These are phyloP conservation scores for Calonectria leucothoes DNA, from an alignment of 2,329 filamentous ascomycete species.

Conservation along the genomic window DNA sequence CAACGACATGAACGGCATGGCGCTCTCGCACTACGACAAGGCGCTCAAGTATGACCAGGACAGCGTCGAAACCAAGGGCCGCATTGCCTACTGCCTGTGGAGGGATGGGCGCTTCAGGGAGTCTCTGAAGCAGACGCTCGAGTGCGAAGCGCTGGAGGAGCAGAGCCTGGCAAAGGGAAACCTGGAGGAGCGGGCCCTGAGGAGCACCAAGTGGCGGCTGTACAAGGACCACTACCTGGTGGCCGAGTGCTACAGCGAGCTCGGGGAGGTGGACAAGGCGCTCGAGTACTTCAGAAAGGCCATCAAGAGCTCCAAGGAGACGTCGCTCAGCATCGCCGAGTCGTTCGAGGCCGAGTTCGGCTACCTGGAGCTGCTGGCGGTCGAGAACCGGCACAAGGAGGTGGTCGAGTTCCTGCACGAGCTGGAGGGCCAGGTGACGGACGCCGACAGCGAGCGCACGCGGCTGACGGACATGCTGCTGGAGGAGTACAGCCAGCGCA, in stretches of 20 bases:
- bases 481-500: constrained; percentile 46
- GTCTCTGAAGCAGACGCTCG: constrained; percentile 49
- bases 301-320: constrained; percentile 43
- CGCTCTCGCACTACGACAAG: constrained; percentile 50
- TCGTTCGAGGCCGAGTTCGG: constrained; percentile 52
- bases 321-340: constrained; percentile 42
- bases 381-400: constrained; percentile 49
- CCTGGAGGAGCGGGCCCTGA: constrained; percentile 38
- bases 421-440: constrained; percentile 43
- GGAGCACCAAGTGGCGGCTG: constrained; percentile 51
- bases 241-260: constrained; percentile 50
- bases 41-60: constrained; percentile 51
- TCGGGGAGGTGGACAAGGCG: constrained; percentile 46
- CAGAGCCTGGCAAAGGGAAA: constrained; percentile 41
- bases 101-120: constrained; percentile 50
- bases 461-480: constrained; percentile 51
- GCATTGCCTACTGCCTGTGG: constrained; percentile 55
- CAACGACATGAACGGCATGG: constrained; percentile 48
- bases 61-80: constrained; percentile 52
- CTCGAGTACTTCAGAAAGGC: constrained; percentile 52
- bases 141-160: constrained; percentile 51
- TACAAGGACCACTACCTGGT: constrained; percentile 55
- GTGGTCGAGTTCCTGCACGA: constrained; percentile 50
- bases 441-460: constrained; percentile 37
- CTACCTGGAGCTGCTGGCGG: constrained; percentile 51